phyloP scores from a whole-genome alignment of 2,329 filamentous ascomycete genomes.

The Aspergillus alliaceus region DNA sequence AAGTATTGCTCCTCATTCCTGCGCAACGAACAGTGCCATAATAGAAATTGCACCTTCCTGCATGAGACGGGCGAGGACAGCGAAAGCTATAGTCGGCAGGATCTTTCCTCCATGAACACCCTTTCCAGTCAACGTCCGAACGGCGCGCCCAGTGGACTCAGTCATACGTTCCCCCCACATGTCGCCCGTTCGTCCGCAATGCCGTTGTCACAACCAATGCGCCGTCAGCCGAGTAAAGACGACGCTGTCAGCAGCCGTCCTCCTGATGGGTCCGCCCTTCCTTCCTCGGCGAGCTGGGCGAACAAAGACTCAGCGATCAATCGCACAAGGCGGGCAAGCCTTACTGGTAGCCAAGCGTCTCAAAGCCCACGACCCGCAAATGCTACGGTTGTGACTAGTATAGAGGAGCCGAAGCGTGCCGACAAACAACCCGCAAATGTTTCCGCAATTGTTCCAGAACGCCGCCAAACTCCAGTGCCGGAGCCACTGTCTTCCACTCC shows the following conservation, averaged over 20 bases:
- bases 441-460: conserved; percentile 23
- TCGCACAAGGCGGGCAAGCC: conserved; percentile 67
- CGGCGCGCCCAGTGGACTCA: conserved; percentile 20
- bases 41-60: conserved; percentile 95
- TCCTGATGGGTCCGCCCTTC: conserved; percentile 85
- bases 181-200: conserved; percentile 52
- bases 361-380: conserved; percentile 71
- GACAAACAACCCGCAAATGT: conserved; percentile 30
- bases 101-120: conserved; percentile 91
- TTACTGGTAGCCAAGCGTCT: conserved; percentile 76
- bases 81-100: conserved; percentile 92
- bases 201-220: conserved; percentile 62
- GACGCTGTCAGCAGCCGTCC: conserved; percentile 61
- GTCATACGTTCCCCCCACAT: conserved; percentile 31
- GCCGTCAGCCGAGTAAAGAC: conserved; percentile 69
- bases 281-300: conserved; percentile 92
- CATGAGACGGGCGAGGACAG: conserved; percentile 98
- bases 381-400: conserved; percentile 42
- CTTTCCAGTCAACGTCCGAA: conserved; percentile 70
- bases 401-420: conserved; percentile 35
- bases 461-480: conserved; percentile 24
- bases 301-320: conserved; percentile 64
- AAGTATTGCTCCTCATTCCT: conserved; percentile 99
- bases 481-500: conserved; percentile 20
- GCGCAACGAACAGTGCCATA: conserved; percentile 89